Percentiles rank a stretch among this genome's conserved stretches.
Evolutionary conservation across 148 eudicot genomes (phyloP).

Genomic region (Rhododendron vialii): DNA sequence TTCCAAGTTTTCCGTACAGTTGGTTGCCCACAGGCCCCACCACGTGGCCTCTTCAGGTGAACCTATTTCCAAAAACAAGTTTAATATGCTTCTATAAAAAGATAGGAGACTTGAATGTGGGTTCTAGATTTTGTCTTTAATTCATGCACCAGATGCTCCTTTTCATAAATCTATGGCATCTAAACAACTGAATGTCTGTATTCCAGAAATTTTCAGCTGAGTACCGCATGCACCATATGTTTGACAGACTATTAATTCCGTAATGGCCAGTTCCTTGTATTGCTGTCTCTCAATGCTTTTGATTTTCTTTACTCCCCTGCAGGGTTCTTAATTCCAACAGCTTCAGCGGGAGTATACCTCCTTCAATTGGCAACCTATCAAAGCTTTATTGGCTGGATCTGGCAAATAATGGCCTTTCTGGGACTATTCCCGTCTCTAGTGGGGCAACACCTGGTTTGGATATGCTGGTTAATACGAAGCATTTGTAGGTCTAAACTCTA

Average conservation of each 20-base stretch:
- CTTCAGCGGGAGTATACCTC: slow-evolving; percentile 45
- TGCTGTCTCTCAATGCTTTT: neutral
- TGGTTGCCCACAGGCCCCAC: neutral
- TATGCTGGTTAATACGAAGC: slow-evolving; percentile 48
- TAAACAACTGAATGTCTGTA: neutral
- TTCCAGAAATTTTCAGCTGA: neutral
- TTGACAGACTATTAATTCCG: neutral
- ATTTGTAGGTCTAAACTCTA: slow-evolving; percentile 53
- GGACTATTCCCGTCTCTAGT: slow-evolving; percentile 61
- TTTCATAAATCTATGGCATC: neutral
- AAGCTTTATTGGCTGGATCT: slow-evolving; percentile 74
- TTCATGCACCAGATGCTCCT: neutral
- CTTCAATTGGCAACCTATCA: slow-evolving; percentile 50
- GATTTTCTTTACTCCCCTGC: neutral
- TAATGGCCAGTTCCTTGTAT: neutral
- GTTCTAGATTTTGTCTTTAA: neutral
- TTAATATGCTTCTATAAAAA: neutral
- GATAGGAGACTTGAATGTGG: neutral
- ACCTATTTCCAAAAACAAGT: neutral
- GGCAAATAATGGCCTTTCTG: slow-evolving; percentile 53
- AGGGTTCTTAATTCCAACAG: slow-evolving; percentile 37
- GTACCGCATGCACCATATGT: neutral
- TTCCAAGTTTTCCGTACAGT: neutral
- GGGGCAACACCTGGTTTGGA: slow-evolving; percentile 55
- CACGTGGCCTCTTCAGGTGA: neutral